Evolutionary conservation across 768 basidiomycete species (phyloP).

Genomic region (Epithele typhae): DNA sequence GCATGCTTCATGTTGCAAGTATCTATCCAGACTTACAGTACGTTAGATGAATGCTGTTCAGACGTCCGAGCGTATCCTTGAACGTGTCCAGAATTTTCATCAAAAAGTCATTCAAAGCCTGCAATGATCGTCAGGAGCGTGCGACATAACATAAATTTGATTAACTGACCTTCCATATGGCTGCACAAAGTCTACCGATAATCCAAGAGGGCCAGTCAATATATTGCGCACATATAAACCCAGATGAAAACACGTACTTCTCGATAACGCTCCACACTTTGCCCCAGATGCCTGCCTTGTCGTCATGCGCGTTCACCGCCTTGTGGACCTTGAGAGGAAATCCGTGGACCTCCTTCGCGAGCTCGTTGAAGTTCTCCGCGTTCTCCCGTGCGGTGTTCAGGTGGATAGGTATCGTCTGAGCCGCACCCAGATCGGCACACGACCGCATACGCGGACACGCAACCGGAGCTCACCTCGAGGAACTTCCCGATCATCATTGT

Average conservation of each 20-base stretch:
- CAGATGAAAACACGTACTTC: slow-evolving; percentile 12
- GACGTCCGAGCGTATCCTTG: slow-evolving; percentile 17
- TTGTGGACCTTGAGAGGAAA: slow-evolving; percentile 24
- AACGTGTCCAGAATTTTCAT: slow-evolving; percentile 17
- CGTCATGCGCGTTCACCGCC: slow-evolving; percentile 18
- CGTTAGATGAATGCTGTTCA: no score
- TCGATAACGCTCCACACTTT: slow-evolving; percentile 19
- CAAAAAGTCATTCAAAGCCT: slow-evolving; percentile 18
- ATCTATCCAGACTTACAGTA: no score
- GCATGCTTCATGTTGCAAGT: no score
- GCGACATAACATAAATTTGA: neutral
- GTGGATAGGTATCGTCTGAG: slow-evolving; percentile 21
- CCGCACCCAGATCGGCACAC: no score
- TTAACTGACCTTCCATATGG: slow-evolving; percentile 19
- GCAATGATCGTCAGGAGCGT: neutral
- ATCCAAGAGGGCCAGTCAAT: neutral
- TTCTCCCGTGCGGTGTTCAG: slow-evolving; percentile 18
- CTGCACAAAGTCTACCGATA: slow-evolving; percentile 18
- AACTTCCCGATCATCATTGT: slow-evolving; percentile 25
- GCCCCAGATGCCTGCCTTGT: slow-evolving; percentile 14
- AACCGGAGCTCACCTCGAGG: slow-evolving; percentile 15
- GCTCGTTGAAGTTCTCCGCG: slow-evolving; percentile 19
- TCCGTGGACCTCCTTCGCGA: slow-evolving; percentile 21
- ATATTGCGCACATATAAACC: neutral
- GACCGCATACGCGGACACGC: no score